These are phyloP conservation scores for Trichoderma asperelloides DNA, from an alignment of 495 filamentous ascomycete species.

Conservation along the genomic window DNA sequence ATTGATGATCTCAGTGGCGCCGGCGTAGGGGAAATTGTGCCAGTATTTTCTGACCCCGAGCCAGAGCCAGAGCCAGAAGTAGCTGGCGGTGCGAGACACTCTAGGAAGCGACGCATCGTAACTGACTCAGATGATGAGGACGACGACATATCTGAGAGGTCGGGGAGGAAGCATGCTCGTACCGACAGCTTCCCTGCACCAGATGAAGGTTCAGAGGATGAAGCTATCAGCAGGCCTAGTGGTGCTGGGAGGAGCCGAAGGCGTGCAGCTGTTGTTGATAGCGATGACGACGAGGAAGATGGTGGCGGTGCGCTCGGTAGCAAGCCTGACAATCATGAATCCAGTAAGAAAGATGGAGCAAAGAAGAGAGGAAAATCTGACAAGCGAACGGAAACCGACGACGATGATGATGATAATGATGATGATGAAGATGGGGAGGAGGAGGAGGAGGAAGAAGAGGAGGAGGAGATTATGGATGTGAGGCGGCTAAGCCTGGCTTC, in stretches of 20 bases:
- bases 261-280: neutral
- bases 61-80: neutral
- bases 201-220: neutral
- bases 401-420: neutral
- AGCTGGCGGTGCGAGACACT: neutral
- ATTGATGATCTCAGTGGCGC: neutral
- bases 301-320: neutral
- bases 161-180: neutral
- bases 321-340: neutral
- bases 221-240: neutral
- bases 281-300: constrained; percentile 1
- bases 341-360: neutral
- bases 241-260: neutral
- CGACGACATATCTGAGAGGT: neutral
- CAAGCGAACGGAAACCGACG: neutral
- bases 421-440: neutral
- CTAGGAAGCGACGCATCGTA: neutral
- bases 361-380: neutral
- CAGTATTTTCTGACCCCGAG: neutral
- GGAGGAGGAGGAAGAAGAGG: neutral
- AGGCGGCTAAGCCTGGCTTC: neutral
- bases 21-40: neutral
- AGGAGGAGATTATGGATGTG: neutral
- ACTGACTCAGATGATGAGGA: constrained; percentile 7
- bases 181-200: neutral